phyloP scores from a whole-genome alignment of 306 rosid species.

The Glycine soja region DNA sequence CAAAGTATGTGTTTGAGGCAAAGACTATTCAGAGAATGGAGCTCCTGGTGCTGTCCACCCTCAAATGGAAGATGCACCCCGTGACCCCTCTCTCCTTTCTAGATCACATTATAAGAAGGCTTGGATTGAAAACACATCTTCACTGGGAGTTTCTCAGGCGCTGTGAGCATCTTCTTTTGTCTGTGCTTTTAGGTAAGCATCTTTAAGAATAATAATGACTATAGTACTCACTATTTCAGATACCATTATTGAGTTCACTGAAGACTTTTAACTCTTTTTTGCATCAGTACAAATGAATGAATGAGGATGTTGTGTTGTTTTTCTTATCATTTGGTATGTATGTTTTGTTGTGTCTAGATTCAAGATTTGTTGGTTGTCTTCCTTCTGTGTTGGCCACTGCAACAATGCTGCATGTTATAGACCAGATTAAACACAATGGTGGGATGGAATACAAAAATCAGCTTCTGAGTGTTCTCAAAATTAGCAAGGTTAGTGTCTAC shows the following conservation, averaged over 20 bases:
- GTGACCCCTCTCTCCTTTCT: conserved; percentile 91
- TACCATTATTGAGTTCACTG: conserved; percentile 31
- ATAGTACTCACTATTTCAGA: conserved; percentile 8
- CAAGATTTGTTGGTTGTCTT: conserved; percentile 77
- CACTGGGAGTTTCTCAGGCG: conserved; percentile 78
- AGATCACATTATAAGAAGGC: conserved; percentile 76
- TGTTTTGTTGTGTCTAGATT: conserved; percentile 54
- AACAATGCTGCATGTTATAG: conserved; percentile 79
- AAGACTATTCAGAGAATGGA: conserved; percentile 95
- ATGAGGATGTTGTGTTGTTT: background rate
- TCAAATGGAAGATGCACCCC: conserved; percentile 95
- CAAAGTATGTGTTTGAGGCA: conserved; percentile 73
- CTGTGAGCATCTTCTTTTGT: conserved; percentile 78
- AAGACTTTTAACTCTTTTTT: too few species aligned
- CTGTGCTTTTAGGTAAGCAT: conserved; percentile 71
- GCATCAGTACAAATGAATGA: conserved; percentile 38
- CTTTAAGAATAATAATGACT: background rate
- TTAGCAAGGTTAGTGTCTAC: conserved; percentile 60
- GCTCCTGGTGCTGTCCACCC: conserved; percentile 77
- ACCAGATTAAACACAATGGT: conserved; percentile 69
- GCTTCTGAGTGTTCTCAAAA: conserved; percentile 77
- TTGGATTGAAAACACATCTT: conserved; percentile 74
- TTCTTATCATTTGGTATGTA: too few species aligned
- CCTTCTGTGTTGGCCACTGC: conserved; percentile 96
- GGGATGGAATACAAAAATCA: conserved; percentile 67